phyloP scores from a whole-genome alignment of 371 early-diverging fungal species.

The Conidiobolus incongruus region DNA sequence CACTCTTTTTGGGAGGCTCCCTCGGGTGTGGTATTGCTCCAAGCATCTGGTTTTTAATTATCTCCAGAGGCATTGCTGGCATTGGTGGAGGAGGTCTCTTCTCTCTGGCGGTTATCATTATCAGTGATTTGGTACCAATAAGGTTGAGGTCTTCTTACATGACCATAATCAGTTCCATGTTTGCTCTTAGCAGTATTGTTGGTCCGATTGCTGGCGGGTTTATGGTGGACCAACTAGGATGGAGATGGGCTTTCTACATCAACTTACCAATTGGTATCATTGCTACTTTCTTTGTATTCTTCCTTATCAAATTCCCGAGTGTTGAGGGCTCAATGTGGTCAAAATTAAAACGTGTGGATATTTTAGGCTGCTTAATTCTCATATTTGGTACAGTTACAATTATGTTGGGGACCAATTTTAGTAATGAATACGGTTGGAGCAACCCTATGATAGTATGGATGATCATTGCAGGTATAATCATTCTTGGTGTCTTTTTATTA shows the following conservation, averaged over 20 bases:
- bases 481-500: slow-evolving; percentile 31
- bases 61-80: slow-evolving; percentile 28
- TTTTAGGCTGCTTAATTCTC: no score
- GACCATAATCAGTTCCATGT: slow-evolving; percentile 21
- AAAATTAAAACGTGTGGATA: no score
- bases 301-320: slow-evolving; percentile 20
- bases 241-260: slow-evolving; percentile 17
- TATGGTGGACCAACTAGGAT: background rate
- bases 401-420: no score
- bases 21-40: slow-evolving; percentile 23
- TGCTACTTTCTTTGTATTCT: slow-evolving; percentile 11
- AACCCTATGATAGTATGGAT: slow-evolving; percentile 21
- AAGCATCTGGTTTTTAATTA: slow-evolving; percentile 33
- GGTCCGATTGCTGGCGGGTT: slow-evolving; percentile 12
- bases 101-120: slow-evolving; percentile 38
- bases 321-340: no score
- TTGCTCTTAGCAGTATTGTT: slow-evolving; percentile 30
- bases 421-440: slow-evolving; percentile 25
- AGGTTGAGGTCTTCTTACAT: slow-evolving; percentile 19
- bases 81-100: slow-evolving; percentile 56
- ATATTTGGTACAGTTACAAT: no score
- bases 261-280: slow-evolving; percentile 19
- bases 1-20: slow-evolving; percentile 21
- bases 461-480: slow-evolving; percentile 33
- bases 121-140: slow-evolving; percentile 16